A percentile compares a stretch with the other conserved stretches of the same genome.
Conservation (phyloP, 1,139 yeast species). For the Candida albicans region DNA sequence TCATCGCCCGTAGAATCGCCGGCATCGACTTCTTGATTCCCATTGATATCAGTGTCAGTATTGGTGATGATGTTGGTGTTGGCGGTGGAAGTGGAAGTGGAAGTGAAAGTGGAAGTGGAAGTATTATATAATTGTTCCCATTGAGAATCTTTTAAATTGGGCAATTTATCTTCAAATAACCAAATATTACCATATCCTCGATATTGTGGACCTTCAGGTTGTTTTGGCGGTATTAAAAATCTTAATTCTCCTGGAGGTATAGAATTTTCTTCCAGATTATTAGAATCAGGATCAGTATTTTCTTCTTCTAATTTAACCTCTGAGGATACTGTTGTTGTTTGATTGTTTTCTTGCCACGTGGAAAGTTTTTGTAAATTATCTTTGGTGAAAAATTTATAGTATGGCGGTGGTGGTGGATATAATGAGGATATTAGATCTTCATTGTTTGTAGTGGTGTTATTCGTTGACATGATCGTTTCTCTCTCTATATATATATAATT, state of each 20-base stretch:
- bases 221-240: slow-evolving; percentile 63
- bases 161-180: slow-evolving; percentile 72
- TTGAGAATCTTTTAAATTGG: slow-evolving; percentile 66
- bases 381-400: slow-evolving; percentile 63
- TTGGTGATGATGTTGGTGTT: no score
- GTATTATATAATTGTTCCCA: slow-evolving; percentile 70
- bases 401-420: slow-evolving; percentile 87
- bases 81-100: no score
- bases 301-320: slow-evolving; percentile 1
- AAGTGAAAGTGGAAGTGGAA: no score
- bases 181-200: slow-evolving; percentile 81
- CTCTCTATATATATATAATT: no score
- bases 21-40: no score
- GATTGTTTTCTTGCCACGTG: slow-evolving; percentile 19
- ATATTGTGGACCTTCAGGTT: slow-evolving; percentile 61
- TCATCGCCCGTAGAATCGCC: slow-evolving; percentile 29
- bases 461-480: not conserved
- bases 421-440: slow-evolving; percentile 59
- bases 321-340: not conserved
- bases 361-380: slow-evolving; percentile 50
- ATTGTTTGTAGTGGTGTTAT: slow-evolving; percentile 3
- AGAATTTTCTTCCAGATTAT: slow-evolving; percentile 7
- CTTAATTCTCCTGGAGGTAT: slow-evolving; percentile 43
- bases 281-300: not conserved
- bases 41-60: no score